A percentile compares a stretch with the other conserved stretches of the same genome.
phyloP scores from a whole-genome alignment of 140 eudicot species.

The Flaveria floridana region DNA sequence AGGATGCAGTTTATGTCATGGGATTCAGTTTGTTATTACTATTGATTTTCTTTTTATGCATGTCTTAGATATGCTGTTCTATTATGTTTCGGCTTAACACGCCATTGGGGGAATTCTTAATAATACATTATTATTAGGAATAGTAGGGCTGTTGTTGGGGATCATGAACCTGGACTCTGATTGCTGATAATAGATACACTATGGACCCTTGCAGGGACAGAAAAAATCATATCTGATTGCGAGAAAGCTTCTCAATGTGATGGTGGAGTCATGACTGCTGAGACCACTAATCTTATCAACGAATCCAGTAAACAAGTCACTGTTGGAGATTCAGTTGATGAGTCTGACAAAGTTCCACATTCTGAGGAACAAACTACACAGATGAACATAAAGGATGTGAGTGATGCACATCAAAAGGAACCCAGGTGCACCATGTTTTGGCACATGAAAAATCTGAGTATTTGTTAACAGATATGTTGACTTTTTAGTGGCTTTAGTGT shows the following conservation, averaged over 20 bases:
- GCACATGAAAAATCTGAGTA: slow-evolving; percentile 1
- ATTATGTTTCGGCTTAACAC: neutral
- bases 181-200: slow-evolving; percentile 29
- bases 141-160: slow-evolving; percentile 31
- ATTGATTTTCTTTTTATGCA: neutral
- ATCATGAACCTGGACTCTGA: slow-evolving; percentile 24
- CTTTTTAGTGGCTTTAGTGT: slow-evolving; percentile 17
- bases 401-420: slow-evolving; percentile 39
- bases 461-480: slow-evolving; percentile 24
- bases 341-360: slow-evolving; percentile 16
- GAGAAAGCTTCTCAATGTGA: slow-evolving; percentile 34
- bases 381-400: slow-evolving; percentile 34
- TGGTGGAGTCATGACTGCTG: slow-evolving; percentile 35
- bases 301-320: slow-evolving; percentile 27
- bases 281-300: slow-evolving; percentile 21
- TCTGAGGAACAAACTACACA: slow-evolving; percentile 34
- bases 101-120: slow-evolving; percentile 14
- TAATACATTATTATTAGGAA: slow-evolving; percentile 20
- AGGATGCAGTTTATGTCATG: neutral
- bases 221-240: slow-evolving; percentile 31
- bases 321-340: slow-evolving; percentile 24
- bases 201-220: slow-evolving; percentile 51
- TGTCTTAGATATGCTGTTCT: slow-evolving; percentile 10
- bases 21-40: slow-evolving; percentile 16
- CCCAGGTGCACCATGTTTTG: slow-evolving; percentile 45